Evolutionary conservation across 2,329 filamentous ascomycete genomes (phyloP).

Genomic region (Sporothrix globosa): DNA sequence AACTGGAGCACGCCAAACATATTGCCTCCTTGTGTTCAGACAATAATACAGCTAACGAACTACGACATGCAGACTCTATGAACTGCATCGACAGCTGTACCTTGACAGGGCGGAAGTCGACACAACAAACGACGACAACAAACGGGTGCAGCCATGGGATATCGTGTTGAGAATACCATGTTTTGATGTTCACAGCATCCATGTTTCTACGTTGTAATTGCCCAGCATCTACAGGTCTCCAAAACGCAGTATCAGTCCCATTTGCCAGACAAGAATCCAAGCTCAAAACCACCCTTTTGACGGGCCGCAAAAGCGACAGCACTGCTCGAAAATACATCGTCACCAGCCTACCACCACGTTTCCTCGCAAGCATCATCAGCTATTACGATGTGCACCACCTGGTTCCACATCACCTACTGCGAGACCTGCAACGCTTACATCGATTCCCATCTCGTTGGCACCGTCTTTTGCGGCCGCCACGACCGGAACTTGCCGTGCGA

Average conservation of each 20-base stretch:
- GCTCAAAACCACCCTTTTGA: no score
- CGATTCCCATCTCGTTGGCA: slow-evolving; percentile 12
- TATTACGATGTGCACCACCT: slow-evolving; percentile 24
- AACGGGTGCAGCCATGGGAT: neutral
- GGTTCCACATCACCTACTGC: slow-evolving; percentile 26
- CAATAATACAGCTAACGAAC: no score
- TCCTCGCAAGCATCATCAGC: neutral
- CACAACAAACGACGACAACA: neutral
- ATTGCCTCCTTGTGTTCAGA: no score
- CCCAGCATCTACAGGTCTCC: no score
- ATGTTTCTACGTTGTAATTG: no score
- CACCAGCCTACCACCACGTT: neutral
- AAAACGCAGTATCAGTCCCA: no score
- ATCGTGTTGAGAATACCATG: neutral
- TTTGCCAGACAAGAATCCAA: no score
- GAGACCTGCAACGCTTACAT: slow-evolving; percentile 20
- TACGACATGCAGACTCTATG: no score
- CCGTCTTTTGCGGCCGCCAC: slow-evolving; percentile 15
- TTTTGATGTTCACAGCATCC: neutral
- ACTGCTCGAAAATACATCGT: no score
- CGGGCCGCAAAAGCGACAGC: no score
- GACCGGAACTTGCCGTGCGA: slow-evolving; percentile 14
- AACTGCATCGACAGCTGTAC: no score
- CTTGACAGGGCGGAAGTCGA: neutral
- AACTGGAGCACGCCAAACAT: neutral